Evolutionary conservation across 441 rosid genomes (phyloP).

Genomic region (Sinapis alba): DNA sequence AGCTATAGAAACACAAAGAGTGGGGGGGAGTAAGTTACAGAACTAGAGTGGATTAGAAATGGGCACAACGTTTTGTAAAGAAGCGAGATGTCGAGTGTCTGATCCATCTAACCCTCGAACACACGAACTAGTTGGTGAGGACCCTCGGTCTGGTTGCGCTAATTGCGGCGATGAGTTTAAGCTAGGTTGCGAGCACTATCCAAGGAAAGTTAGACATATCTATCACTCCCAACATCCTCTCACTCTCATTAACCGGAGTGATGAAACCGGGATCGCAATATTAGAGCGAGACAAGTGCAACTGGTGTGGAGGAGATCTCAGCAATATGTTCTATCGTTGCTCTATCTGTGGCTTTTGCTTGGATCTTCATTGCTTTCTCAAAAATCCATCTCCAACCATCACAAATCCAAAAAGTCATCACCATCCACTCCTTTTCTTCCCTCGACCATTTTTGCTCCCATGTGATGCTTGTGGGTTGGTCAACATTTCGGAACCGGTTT

Average conservation of each 20-base stretch:
- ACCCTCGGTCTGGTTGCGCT: neutral
- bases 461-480: slow-evolving; percentile 3
- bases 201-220: neutral
- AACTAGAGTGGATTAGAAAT: neutral
- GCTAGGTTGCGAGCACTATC: neutral
- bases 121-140: neutral
- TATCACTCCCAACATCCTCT: neutral
- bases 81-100: neutral
- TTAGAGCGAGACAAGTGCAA: neutral
- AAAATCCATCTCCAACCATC: neutral
- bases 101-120: neutral
- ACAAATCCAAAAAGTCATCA: neutral
- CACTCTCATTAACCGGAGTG: neutral
- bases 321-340: neutral
- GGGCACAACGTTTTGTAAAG: neutral
- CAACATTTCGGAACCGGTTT: neutral
- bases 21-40: neutral
- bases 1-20: neutral
- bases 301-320: neutral
- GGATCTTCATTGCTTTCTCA: neutral
- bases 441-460: neutral
- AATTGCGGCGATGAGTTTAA: neutral
- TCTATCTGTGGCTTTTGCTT: neutral
- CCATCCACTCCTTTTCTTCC: neutral
- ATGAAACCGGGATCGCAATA: neutral